Percentiles rank a stretch among this genome's conserved stretches.
Conservation (phyloP, 495 filamentous ascomycete species). For the Neurospora sp. region DNA sequence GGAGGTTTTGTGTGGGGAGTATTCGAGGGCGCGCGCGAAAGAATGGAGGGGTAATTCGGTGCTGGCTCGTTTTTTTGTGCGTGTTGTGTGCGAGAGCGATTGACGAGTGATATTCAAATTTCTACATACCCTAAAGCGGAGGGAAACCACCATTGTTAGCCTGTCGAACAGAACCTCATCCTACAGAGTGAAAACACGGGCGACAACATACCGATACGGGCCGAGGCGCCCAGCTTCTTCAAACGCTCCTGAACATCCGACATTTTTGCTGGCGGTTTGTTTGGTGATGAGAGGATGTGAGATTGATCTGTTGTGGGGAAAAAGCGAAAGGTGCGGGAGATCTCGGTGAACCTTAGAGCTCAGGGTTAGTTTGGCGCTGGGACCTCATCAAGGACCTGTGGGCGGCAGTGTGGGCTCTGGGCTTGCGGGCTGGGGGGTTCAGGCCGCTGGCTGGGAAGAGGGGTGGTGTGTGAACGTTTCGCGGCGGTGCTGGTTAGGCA, state of each 20-base stretch:
- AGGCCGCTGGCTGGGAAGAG: not conserved
- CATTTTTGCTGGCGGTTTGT: slow-evolving; percentile 39
- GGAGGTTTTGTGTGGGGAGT: not conserved
- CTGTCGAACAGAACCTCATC: not conserved
- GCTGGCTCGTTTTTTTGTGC: not conserved
- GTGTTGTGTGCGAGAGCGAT: not conserved
- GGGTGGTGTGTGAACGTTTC: not conserved
- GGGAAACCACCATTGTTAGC: slow-evolving; percentile 3
- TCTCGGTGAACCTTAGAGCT: slow-evolving; percentile 13
- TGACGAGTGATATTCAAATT: not conserved
- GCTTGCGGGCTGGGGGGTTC: not conserved
- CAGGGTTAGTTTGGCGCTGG: not conserved
- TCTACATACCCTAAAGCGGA: slow-evolving; percentile 3
- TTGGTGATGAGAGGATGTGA: slow-evolving; percentile 3
- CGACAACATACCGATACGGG: slow-evolving; percentile 63
- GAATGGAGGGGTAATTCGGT: slow-evolving; percentile 1
- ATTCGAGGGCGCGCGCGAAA: not conserved
- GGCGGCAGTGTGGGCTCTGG: not conserved
- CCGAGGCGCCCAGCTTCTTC: slow-evolving; percentile 65
- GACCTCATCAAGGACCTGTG: not conserved
- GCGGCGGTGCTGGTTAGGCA: not conserved
- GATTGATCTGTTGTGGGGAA: slow-evolving; percentile 10
- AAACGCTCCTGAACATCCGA: slow-evolving; percentile 58
- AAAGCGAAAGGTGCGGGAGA: slow-evolving; percentile 6
- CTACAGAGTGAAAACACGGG: slow-evolving; percentile 1